A percentile compares a stretch with the other conserved stretches of the same genome.
phyloP scores from a whole-genome alignment of 352 stramenopile genomes.

The Phytophthora multivora region DNA sequence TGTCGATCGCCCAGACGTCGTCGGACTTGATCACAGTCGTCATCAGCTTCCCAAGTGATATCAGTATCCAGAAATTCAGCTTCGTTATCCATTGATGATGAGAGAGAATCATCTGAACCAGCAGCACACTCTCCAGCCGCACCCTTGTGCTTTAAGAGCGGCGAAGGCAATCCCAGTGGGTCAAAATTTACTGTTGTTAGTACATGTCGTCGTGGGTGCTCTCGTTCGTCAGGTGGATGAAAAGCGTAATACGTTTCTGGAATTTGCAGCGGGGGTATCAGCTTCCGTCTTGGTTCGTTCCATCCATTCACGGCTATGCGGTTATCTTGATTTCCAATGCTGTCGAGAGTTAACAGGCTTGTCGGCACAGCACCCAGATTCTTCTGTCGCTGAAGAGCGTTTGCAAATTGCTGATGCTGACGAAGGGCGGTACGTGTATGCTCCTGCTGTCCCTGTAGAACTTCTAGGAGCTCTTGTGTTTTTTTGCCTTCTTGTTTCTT shows the following conservation, averaged over 20 bases:
- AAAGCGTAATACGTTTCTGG: constrained; percentile 8
- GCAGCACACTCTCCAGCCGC: too few species aligned
- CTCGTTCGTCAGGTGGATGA: background rate
- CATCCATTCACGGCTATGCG: background rate
- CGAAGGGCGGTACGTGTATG: constrained; percentile 24
- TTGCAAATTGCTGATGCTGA: constrained; percentile 21
- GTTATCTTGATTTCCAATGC: background rate
- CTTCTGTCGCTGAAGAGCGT: constrained; percentile 9
- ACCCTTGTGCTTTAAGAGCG: background rate
- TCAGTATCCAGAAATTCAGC: background rate
- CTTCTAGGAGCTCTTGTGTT: constrained; percentile 27
- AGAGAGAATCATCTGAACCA: background rate
- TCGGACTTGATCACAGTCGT: constrained; percentile 11
- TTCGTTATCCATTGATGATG: background rate
- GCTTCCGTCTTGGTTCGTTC: background rate
- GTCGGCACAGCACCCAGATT: constrained; percentile 8
- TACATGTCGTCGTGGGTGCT: background rate
- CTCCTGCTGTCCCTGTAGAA: constrained; percentile 37
- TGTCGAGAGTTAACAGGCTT: constrained; percentile 19
- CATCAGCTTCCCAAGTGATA: background rate
- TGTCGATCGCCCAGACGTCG: constrained; percentile 21
- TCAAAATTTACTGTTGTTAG: constrained; percentile 20
- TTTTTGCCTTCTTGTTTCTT: constrained; percentile 26
- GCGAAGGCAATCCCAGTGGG: constrained; percentile 3
- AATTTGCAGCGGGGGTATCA: background rate